Evolutionary conservation across 2,329 filamentous ascomycete genomes (phyloP).

Genomic region (Tolypocladium inflatum): DNA sequence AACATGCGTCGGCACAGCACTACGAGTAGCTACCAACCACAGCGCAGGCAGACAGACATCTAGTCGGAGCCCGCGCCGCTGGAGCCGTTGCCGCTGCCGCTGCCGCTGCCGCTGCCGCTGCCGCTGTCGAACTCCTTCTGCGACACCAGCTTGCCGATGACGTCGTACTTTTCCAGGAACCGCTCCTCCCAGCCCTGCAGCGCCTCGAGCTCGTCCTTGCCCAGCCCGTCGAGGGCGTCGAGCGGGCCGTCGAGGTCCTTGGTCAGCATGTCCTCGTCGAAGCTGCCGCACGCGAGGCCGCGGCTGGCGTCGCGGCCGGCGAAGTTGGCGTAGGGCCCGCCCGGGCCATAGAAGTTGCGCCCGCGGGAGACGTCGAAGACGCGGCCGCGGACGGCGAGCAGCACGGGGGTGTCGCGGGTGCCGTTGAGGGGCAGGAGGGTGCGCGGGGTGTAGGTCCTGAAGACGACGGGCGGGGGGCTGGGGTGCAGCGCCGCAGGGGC

Average conservation of each 20-base stretch:
- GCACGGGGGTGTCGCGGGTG: constrained; percentile 62
- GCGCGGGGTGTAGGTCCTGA: constrained; percentile 62
- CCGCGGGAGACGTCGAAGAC: constrained; percentile 87
- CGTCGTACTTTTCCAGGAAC: constrained; percentile 86
- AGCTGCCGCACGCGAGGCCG: constrained; percentile 82
- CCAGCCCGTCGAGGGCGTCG: constrained; percentile 65
- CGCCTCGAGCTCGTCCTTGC: constrained; percentile 69
- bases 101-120: constrained; percentile 6
- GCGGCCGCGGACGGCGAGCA: constrained; percentile 80
- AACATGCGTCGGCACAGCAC: neutral
- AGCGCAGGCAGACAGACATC: neutral
- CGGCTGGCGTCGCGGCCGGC: constrained; percentile 84
- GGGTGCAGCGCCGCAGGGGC: constrained; percentile 37
- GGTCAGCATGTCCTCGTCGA: constrained; percentile 92
- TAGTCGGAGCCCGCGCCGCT: neutral
- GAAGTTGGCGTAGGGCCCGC: constrained; percentile 92
- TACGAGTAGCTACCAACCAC: neutral
- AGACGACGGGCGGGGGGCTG: constrained; percentile 49
- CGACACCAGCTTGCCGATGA: constrained; percentile 78
- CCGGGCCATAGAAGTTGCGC: constrained; percentile 91
- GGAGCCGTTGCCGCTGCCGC: too few species aligned
- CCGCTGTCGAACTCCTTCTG: constrained; percentile 25
- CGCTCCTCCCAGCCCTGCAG: constrained; percentile 87
- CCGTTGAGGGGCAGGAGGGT: constrained; percentile 86
- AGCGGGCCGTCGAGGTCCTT: constrained; percentile 78